Percentiles rank a stretch among this genome's conserved stretches.
phyloP scores from a whole-genome alignment of 2,329 filamentous ascomycete species.

The Colletotrichum godetiae region DNA sequence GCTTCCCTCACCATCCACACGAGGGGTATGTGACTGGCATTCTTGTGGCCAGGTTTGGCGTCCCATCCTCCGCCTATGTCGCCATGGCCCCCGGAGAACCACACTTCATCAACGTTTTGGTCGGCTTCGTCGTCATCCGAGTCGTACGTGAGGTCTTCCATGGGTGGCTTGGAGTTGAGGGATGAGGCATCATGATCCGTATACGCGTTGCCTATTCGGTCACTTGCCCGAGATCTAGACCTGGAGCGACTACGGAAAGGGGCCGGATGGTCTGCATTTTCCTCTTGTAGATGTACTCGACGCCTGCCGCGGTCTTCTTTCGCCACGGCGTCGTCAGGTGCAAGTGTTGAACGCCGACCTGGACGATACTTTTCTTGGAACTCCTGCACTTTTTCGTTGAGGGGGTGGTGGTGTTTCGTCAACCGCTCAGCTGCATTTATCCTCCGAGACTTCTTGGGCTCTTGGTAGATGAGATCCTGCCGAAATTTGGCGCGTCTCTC shows the following conservation, averaged over 20 bases:
- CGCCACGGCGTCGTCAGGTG: slow-evolving; percentile 27
- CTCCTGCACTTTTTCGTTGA: slow-evolving; percentile 41
- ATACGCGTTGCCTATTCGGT: not conserved
- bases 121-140: slow-evolving; percentile 57
- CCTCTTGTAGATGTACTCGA: slow-evolving; percentile 2
- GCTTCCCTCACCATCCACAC: slow-evolving; percentile 76
- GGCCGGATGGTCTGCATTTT: slow-evolving; percentile 46
- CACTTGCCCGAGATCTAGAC: slow-evolving; percentile 33
- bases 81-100: slow-evolving; percentile 83
- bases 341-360: slow-evolving; percentile 27
- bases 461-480: slow-evolving; percentile 74
- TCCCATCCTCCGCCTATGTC: slow-evolving; percentile 85
- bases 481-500: slow-evolving; percentile 79
- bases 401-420: slow-evolving; percentile 23
- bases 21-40: slow-evolving; percentile 75
- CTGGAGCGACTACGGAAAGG: slow-evolving; percentile 56
- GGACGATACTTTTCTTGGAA: slow-evolving; percentile 51
- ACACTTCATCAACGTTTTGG: slow-evolving; percentile 83
- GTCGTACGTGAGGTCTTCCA: slow-evolving; percentile 50
- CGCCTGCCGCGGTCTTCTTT: slow-evolving; percentile 27
- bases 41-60: slow-evolving; percentile 64
- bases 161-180: slow-evolving; percentile 25
- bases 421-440: slow-evolving; percentile 39
- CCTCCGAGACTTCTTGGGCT: slow-evolving; percentile 39
- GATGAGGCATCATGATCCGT: slow-evolving; percentile 28